Conservation (phyloP, 306 rosid species). For the Astragalus glycyphyllos region DNA sequence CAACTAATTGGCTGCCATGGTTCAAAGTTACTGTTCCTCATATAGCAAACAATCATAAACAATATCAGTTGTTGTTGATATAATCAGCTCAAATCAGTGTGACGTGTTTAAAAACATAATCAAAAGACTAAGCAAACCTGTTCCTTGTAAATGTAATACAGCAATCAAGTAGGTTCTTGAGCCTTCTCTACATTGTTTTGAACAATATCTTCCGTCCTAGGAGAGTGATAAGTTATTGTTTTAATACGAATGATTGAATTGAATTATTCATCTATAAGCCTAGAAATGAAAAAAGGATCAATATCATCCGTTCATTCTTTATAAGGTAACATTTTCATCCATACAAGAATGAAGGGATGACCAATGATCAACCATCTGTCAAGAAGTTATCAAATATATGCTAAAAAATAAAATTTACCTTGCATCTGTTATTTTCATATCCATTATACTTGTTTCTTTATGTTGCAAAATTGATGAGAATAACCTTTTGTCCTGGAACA, state of each 20-base stretch:
- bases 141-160: conserved; percentile 40
- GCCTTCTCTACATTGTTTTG: conserved; percentile 47
- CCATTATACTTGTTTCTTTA: conserved; percentile 47
- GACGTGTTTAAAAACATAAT: conserved; percentile 18
- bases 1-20: conserved; percentile 21
- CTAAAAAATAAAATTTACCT: conserved; percentile 46
- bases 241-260: conserved; percentile 32
- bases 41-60: conserved; percentile 5
- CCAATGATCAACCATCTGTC: conserved; percentile 18
- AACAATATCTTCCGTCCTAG: conserved; percentile 58
- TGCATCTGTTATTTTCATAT: conserved; percentile 44
- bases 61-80: neutral
- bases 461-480: conserved; percentile 57
- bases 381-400: conserved; percentile 15
- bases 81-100: conserved; percentile 21
- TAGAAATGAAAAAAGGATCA: conserved; percentile 18
- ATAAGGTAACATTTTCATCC: conserved; percentile 15
- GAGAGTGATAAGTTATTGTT: conserved; percentile 17
- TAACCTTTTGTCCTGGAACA: conserved; percentile 62
- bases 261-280: conserved; percentile 27
- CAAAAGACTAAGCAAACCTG: conserved; percentile 52
- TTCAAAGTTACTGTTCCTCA: conserved; percentile 35
- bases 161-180: conserved; percentile 46
- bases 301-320: conserved; percentile 21
- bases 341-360: conserved; percentile 31